Base-by-base conservation (phyloP, 441 rosid genomes). In the Gossypium trilobum region DNA sequence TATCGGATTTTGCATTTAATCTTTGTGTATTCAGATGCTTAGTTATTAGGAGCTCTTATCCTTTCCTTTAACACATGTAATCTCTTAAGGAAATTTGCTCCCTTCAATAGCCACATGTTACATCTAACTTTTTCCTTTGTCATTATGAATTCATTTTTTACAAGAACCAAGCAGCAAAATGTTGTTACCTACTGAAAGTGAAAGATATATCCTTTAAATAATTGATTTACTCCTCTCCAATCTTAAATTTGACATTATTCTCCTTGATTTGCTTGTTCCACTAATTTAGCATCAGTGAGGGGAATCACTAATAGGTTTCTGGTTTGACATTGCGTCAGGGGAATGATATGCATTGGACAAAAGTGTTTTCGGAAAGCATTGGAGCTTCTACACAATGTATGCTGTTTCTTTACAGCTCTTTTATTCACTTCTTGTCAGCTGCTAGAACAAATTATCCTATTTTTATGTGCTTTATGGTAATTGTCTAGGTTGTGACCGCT, bases 331-430 rank as follows among this genome's bases (percentile, higher is more conserved):
- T 36, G 16, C 78, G 78, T 66, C 82, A 95, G 99, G 78, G 99
- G 99, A 73, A 95, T 92, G 96, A 82, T 91, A 77, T 92, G 95
- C 85, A 86, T 91, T 61, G 99, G 99, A 29, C 91, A 68, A 76
- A 95, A 95, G 79, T 77, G 48, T 48, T 92, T 92, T 75, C 83
- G 78, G 82, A 92, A 92, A 80, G 98, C 97, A 71, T 78, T 88
- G 85, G 97, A 91, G 91, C 98, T 95, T 83, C 83, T 95, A 54
- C 97, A 85, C 82, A 92, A 88, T 80, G 98, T 92, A 17, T 33
- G 86, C 54, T 33, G 52, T 75, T 29, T 61, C 16, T 68, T 51
- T 36, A n/a, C 29, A 3, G 7, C 23, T 77, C 54, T 73, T 31
- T 73, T 59, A 68, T 57, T 78, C 16, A 36, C 25, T 79, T 39